Evolutionary conservation across 345 rosid species (phyloP), one percentile per base, ranked within the genome.

Genomic region (Populus euphratica): DNA sequence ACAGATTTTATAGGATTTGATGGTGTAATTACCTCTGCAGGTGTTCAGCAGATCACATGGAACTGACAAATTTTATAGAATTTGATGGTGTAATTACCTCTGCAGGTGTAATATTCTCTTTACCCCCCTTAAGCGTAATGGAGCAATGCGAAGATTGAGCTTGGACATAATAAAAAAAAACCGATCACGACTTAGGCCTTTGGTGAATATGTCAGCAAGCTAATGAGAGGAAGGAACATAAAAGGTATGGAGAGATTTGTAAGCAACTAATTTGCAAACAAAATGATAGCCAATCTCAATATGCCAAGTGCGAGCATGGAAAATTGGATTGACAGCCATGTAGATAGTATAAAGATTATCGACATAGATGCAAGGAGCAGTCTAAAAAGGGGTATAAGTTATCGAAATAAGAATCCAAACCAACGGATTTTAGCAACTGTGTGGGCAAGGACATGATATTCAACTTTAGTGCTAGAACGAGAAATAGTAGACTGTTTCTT

Each of bases 381-480:
- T 8, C 1, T 54, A 1, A 7, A 54, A 4, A 54, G 61, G 10
- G 2, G 20, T 54, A 20, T 25, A 54, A 54, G 61, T 54, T 54
- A 11, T 0, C 4, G 1, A 20, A 54, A 54, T 54, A 54, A 54
- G 25, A 54, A 54, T 54, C 25, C 25, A 20, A 54, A 54, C 61
- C 25, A 54, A 11, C 4, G 2, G 0, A 20, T 21, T 54, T 54
- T 0, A 54, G 2, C 5, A 0, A 12, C 1, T 0, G 25, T 54
- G 9, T 21, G 0, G 25, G 3, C 12, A 54, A 54, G 25, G 0
- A 12, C 61, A 7, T 0, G 11, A 8, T 54, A 54, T 21, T 54
- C 25, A 54, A 0, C 25, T 54, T 54, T 12, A 7, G 0, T 54
- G 1, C 12, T 8, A 0, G 61, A 54, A 0, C 1, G 3, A 54